These are phyloP conservation scores for Quercus tomentella DNA, from an alignment of 331 rosid species.

Conservation along the genomic window DNA sequence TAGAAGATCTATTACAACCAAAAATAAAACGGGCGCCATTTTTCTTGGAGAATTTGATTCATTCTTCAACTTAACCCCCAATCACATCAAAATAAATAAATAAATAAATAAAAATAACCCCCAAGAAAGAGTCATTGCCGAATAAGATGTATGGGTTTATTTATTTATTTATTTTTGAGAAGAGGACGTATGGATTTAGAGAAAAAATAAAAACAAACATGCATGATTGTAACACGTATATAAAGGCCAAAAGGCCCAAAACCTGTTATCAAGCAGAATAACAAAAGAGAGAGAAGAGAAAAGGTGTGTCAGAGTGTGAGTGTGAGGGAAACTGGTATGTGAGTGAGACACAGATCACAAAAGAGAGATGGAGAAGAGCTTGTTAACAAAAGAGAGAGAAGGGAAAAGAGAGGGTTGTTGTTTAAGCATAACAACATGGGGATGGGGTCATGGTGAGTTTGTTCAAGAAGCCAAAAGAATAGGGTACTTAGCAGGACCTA, in stretches of 20 bases:
- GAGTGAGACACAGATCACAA: background rate
- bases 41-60: background rate
- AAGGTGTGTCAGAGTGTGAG: background rate
- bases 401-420: background rate
- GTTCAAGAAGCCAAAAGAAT: conserved; percentile 40
- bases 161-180: background rate
- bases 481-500: conserved; percentile 48
- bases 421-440: conserved; percentile 25
- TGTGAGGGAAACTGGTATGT: background rate
- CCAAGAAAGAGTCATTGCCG: background rate
- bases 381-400: conserved; percentile 16
- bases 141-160: background rate
- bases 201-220: background rate
- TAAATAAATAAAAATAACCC: background rate
- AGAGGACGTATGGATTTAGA: too few relatives aligned
- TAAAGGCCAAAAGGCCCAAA: background rate
- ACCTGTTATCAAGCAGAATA: background rate
- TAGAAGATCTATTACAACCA: too few relatives aligned
- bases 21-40: background rate
- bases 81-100: too few relatives aligned
- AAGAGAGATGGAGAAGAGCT: conserved; percentile 27
- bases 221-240: background rate
- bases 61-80: too few relatives aligned
- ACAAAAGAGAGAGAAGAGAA: conserved; percentile 2
- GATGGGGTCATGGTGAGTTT: conserved; percentile 1